Evolutionary conservation across 2,329 filamentous ascomycete species (phyloP).

Genomic region (Plectosphaerella cucumerina): DNA sequence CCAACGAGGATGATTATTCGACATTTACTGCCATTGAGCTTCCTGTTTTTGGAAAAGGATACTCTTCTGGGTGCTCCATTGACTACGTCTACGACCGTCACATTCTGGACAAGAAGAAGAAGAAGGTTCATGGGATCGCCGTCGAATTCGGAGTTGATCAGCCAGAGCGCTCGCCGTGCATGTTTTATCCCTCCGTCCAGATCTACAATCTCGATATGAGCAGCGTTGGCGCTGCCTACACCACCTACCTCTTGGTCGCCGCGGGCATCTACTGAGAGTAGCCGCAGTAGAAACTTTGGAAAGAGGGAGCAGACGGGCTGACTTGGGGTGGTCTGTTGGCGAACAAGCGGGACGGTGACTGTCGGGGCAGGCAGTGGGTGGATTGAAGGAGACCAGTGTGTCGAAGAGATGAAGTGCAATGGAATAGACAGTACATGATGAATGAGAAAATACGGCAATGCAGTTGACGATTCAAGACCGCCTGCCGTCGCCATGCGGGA

Average conservation of each 20-base stretch:
- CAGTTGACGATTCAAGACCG: too few relatives aligned
- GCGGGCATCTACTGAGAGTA: neutral
- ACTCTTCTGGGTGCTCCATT: neutral
- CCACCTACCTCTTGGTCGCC: neutral
- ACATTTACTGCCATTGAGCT: neutral
- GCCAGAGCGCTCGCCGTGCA: neutral
- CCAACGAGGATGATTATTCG: neutral
- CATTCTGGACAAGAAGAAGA: constrained; percentile 1
- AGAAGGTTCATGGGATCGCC: neutral
- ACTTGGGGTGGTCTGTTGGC: too few relatives aligned
- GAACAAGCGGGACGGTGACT: neutral
- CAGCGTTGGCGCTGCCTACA: neutral
- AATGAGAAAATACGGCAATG: too few relatives aligned
- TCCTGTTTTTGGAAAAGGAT: too few relatives aligned
- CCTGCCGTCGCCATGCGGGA: too few relatives aligned
- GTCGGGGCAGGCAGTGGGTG: neutral
- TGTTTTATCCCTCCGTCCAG: neutral
- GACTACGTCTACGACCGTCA: neutral
- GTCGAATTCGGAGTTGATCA: neutral
- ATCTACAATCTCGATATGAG: neutral
- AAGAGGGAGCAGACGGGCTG: too few relatives aligned
- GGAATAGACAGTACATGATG: too few relatives aligned
- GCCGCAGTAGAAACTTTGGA: too few relatives aligned
- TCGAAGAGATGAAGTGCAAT: too few relatives aligned
- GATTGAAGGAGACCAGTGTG: neutral